Percentiles rank a stretch among this genome's conserved stretches.
Evolutionary conservation across 73 alveolate species (phyloP).

Genomic region (Symbiodinium natans): DNA sequence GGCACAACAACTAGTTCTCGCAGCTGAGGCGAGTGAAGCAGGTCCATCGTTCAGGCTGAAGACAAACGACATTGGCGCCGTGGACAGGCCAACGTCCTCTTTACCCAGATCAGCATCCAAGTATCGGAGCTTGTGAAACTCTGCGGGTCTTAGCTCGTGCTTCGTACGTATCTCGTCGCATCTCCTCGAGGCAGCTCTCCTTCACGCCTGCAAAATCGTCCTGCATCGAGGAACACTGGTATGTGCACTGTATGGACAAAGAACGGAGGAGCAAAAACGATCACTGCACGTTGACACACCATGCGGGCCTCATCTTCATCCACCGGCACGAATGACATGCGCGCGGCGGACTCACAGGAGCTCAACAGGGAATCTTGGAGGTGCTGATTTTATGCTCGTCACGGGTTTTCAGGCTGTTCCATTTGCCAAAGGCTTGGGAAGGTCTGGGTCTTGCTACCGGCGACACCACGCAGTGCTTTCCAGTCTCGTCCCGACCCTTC

Average conservation of each 20-base stretch:
- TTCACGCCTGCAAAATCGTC: conserved; percentile 60
- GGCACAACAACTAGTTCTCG: too few species aligned
- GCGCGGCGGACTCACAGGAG: conserved; percentile 69
- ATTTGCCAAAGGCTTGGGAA: too few species aligned
- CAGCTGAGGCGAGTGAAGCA: too few species aligned
- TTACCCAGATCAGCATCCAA: too few species aligned
- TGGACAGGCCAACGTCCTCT: conserved; percentile 45
- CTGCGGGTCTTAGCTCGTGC: background rate
- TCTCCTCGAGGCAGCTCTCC: conserved; percentile 91
- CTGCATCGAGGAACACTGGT: background rate
- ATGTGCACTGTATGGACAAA: background rate
- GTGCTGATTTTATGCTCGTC: background rate
- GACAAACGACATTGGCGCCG: conserved; percentile 52
- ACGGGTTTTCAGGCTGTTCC: background rate
- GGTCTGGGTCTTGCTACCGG: too few species aligned
- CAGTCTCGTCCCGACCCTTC: background rate
- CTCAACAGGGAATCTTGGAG: background rate
- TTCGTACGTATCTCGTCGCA: too few species aligned
- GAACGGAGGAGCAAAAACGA: background rate
- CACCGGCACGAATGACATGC: conserved; percentile 60
- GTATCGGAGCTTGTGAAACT: background rate
- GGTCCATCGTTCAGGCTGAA: conserved; percentile 56
- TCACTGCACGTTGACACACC: background rate
- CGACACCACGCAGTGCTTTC: too few species aligned
- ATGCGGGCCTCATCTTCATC: conserved; percentile 33